Conservation (phyloP, 1,284 basidiomycete genomes). For the Naganishia liquefaciens region DNA sequence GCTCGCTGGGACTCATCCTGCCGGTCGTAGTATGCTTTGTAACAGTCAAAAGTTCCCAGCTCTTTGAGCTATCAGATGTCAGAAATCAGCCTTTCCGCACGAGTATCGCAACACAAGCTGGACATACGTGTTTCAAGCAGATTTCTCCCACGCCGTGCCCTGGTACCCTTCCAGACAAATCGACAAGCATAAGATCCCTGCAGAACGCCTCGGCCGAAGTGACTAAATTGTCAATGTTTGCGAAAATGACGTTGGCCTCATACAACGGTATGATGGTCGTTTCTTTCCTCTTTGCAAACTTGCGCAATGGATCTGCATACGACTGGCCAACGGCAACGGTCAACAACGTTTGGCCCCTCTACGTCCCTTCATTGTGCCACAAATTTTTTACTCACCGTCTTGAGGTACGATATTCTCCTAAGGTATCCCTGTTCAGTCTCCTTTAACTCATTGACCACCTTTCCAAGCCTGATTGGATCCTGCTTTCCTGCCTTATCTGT, state of each 20-base stretch:
- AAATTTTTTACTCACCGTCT: slow-evolving; percentile 41
- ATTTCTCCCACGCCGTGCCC: slow-evolving; percentile 80
- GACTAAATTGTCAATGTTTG: slow-evolving; percentile 85
- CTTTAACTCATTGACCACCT: slow-evolving; percentile 51
- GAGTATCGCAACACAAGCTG: not conserved
- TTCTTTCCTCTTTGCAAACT: slow-evolving; percentile 77
- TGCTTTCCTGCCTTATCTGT: slow-evolving; percentile 8
- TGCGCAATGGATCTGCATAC: slow-evolving; percentile 86
- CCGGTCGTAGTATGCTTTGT: slow-evolving; percentile 85
- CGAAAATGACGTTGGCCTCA: slow-evolving; percentile 88
- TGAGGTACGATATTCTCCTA: slow-evolving; percentile 46
- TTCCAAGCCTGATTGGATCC: slow-evolving; percentile 38
- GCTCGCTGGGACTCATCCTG: slow-evolving; percentile 90
- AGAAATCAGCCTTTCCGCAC: not conserved
- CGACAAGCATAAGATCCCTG: slow-evolving; percentile 76
- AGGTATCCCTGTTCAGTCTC: slow-evolving; percentile 52
- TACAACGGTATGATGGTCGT: slow-evolving; percentile 84
- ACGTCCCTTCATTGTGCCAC: not conserved
- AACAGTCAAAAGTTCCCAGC: slow-evolving; percentile 79
- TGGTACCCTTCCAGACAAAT: slow-evolving; percentile 56
- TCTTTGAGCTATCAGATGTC: slow-evolving; percentile 63
- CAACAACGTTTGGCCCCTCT: slow-evolving; percentile 1
- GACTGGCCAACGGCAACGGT: slow-evolving; percentile 51
- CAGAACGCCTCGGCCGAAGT: slow-evolving; percentile 86
- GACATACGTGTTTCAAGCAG: slow-evolving; percentile 68